phyloP scores from a whole-genome alignment of 2,329 filamentous ascomycete genomes.

The Coniochaeta sp. region DNA sequence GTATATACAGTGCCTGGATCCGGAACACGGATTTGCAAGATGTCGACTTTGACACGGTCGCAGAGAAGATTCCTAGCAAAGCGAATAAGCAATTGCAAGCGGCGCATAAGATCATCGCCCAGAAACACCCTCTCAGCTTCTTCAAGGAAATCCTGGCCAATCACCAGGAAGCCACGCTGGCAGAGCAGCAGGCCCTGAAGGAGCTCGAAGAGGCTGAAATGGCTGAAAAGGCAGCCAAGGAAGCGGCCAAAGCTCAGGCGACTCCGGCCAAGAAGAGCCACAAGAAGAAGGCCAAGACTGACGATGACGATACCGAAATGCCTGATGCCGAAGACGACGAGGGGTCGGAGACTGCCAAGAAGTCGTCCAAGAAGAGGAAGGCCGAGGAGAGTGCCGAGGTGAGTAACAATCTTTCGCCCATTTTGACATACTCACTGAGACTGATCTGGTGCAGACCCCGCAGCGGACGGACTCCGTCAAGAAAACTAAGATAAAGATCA shows the following conservation, averaged over 20 bases:
- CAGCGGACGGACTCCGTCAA: constrained; percentile 56
- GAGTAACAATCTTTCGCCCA: constrained; percentile 18
- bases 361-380: constrained; percentile 74
- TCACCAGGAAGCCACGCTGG: constrained; percentile 55
- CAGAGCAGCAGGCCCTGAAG: constrained; percentile 37
- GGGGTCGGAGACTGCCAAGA: constrained; percentile 40
- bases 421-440: neutral
- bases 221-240: constrained; percentile 35
- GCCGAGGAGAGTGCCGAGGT: constrained; percentile 71
- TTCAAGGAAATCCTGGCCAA: constrained; percentile 76
- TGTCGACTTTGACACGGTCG: constrained; percentile 67
- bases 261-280: constrained; percentile 35
- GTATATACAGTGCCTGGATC: constrained; percentile 70
- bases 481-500: constrained; percentile 62
- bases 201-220: no score
- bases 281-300: constrained; percentile 43
- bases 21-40: constrained; percentile 75
- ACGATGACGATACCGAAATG: constrained; percentile 54
- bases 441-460: constrained; percentile 36
- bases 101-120: constrained; percentile 74
- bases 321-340: constrained; percentile 52
- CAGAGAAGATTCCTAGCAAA: constrained; percentile 64
- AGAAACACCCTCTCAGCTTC: constrained; percentile 68
- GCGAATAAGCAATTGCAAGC: constrained; percentile 71
- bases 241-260: constrained; percentile 10